Evolutionary conservation across 2,329 filamentous ascomycete species (phyloP), one percentile per base, ranked within the genome.

Genomic region (Penicillium olsonii): DNA sequence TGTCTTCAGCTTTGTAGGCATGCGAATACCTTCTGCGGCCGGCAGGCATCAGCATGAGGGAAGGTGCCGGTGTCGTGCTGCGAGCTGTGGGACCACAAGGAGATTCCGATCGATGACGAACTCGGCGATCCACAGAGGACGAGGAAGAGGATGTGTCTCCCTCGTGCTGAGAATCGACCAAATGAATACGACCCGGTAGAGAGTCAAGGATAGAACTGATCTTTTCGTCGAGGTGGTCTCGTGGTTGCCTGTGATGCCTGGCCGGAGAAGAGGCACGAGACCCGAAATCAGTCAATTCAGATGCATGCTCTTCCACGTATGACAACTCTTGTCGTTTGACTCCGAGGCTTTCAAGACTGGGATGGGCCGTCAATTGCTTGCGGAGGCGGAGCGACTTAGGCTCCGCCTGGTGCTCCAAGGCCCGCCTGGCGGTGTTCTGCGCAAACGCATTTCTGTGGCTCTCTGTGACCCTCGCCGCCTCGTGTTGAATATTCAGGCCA

Each of bases 181-280:
- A 78, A 43, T 84, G 85, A 61, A 97, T 95, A 54, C 85, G 85
- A 26, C 87, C 86, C 2, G 90, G 90, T 54, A 95, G 88, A 17
- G 81, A 87, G 50, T 84, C 84, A 33, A 95, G 79, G 48, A 95
- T 88, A 43, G 87, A 83, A 63, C 83, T 87, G 41, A 95, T 92
- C 65, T 92, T 90, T 54, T 85, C 83, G 57, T 90, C 88, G 12
- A 95, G 78, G 48, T 89, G 82, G 56, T 90, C 85, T 55, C 87
- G 84, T 0, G 79, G 73, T 44, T 65, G 70, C 48, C 67, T 66
- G 48, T 70, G 72, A 47, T 71, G 56, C 14, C 55, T 72, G 4
- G 55, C 72, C 45, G 66, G 76, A 61, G 68, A 64, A 10, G 81
- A 78, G 14, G 61, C 41, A 37, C 66, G 62, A 33, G 65, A 62